Evolutionary conservation across 2,329 filamentous ascomycete species (phyloP), one percentile per base, ranked within the genome.

Genomic region (Botryotinia calthae): DNA sequence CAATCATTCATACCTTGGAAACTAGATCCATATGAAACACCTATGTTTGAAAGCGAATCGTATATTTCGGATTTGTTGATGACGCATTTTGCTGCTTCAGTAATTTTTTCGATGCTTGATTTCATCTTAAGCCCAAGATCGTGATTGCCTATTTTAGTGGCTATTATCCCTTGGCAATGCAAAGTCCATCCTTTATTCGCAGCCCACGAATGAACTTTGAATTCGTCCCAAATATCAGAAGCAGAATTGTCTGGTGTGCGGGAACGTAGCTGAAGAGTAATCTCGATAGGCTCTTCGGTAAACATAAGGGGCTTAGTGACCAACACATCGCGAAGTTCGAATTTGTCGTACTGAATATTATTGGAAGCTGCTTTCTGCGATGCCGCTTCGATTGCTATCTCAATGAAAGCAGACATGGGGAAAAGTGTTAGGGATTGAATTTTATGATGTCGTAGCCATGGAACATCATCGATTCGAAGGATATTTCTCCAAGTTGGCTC

Each of bases 11-110:
- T 58, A 37, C 71, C 71, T 10, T 82, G 59, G 40, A 88, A 88
- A 0, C 82, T 82, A 1, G 84, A 79, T 0, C 86, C 87, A 73
- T 88, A 88, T 3, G 81, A 79, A 0, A 86, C 84, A 0, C 86
- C 86, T 34, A 85, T 16, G 4, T 48, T 48, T 22, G 56, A 40
- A 34, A 73, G 72, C 10, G 65, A 64, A 22, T 58, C 28, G 59
- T 72, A 72, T 6, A 72, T 12, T 22, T 59, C 16, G 78, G 61
- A 34, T 40, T 67, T 72, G 8, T 72, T 31, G 25, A 72, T 44
- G 37, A 9, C 9, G 16, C 28, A 40, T 46, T 28, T 66, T 28
- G 70, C 62, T 31, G n/a, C 37, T 58, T 66, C 42, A 16, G 22
- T 31, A 9, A 72, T 72, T 6, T 34, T 67, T 34, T 3, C 20